Evolutionary conservation across 176 grass and related monocot species (phyloP).

Genomic region (Lolium rigidum): DNA sequence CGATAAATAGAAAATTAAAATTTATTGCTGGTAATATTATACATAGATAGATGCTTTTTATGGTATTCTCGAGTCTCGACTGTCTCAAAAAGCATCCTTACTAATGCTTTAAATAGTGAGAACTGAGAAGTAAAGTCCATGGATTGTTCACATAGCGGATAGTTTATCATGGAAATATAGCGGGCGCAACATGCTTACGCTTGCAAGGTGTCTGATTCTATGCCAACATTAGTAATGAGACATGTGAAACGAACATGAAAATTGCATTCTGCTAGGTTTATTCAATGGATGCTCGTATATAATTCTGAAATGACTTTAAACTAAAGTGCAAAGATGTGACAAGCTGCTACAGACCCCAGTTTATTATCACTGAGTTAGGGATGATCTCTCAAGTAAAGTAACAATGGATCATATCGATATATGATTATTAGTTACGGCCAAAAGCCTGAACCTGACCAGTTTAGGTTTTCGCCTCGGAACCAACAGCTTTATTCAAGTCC

Average conservation of each 20-base stretch:
- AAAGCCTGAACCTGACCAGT: background rate
- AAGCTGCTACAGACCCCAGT: background rate
- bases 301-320: constrained; percentile 38
- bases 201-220: background rate
- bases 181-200: background rate
- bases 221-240: background rate
- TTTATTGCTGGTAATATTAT: constrained; percentile 18
- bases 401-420: background rate
- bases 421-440: background rate
- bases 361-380: constrained; percentile 12
- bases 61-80: background rate
- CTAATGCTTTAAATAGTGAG: constrained; percentile 4
- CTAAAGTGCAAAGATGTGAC: constrained; percentile 20
- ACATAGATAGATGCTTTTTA: background rate
- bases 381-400: background rate
- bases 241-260: constrained; percentile 26
- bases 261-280: background rate
- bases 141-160: constrained; percentile 2
- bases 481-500: background rate
- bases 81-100: constrained; percentile 23
- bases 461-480: background rate
- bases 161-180: background rate
- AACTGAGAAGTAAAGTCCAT: background rate
- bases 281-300: constrained; percentile 19
- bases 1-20: constrained; percentile 26